Evolutionary conservation across 2,329 filamentous ascomycete species (phyloP).

Genomic region (Alternaria arbusti): DNA sequence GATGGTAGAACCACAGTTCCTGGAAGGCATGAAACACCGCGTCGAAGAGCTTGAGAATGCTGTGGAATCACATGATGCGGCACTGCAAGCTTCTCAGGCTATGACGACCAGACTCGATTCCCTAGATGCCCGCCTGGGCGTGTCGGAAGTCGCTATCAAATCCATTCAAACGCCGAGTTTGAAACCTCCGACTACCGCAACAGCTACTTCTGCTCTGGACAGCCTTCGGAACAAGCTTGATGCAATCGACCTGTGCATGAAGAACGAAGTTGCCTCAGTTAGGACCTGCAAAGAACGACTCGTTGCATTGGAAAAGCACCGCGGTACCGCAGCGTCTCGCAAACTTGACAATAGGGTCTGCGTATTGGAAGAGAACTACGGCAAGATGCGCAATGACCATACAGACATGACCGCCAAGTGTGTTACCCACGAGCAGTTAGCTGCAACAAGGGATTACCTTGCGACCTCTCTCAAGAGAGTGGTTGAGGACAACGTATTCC

Average conservation of each 20-base stretch:
- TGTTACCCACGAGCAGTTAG: neutral
- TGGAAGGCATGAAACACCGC: neutral
- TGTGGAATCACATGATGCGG: neutral
- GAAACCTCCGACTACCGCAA: neutral
- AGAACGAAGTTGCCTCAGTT: neutral
- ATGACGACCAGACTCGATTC: neutral
- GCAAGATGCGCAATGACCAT: neutral
- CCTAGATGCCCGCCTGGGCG: neutral
- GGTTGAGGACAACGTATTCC: no score
- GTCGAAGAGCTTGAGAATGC: neutral
- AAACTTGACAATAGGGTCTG: neutral
- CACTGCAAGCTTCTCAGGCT: neutral
- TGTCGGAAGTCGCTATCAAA: neutral
- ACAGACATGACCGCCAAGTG: neutral
- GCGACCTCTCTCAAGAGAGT: no score
- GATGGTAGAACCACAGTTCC: neutral
- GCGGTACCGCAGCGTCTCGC: neutral
- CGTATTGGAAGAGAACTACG: neutral
- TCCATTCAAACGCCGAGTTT: rapidly evolving
- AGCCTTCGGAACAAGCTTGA: neutral
- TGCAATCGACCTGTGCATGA: neutral
- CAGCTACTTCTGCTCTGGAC: neutral
- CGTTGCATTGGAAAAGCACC: neutral
- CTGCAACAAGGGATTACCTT: rapidly evolving
- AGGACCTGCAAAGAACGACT: neutral